A percentile compares a stretch with the other conserved stretches of the same genome.
phyloP scores from a whole-genome alignment of 352 stramenopile genomes.

The Phytophthora fragariae region DNA sequence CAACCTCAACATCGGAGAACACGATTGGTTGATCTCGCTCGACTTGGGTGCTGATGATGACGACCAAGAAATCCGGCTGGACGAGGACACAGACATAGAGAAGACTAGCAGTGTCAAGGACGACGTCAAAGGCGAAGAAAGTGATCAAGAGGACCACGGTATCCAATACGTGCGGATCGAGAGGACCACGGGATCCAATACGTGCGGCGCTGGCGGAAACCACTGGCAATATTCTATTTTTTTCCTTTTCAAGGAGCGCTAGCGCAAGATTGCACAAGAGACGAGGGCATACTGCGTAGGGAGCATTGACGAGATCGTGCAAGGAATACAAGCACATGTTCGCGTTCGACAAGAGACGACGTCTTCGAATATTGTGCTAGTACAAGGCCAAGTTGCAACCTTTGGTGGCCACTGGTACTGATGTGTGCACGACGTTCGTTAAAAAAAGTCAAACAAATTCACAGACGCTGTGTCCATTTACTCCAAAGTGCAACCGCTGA shows the following conservation, averaged over 20 bases:
- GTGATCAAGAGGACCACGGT: too few relatives aligned
- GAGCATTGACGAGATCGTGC: not conserved
- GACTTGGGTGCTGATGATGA: too few relatives aligned
- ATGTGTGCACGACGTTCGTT: too few relatives aligned
- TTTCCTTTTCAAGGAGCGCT: slow-evolving; percentile 9
- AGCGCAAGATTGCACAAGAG: slow-evolving; percentile 2
- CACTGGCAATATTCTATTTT: slow-evolving; percentile 11
- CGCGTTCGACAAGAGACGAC: not conserved
- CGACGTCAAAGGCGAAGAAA: too few relatives aligned
- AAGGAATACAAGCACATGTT: not conserved
- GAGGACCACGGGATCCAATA: too few relatives aligned
- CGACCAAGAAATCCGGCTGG: too few relatives aligned
- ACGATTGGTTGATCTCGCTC: not conserved
- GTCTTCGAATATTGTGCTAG: not conserved
- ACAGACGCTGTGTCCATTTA: too few relatives aligned
- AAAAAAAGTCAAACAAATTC: too few relatives aligned
- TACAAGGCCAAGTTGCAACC: not conserved
- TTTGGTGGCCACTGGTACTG: too few relatives aligned
- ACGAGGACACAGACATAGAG: not conserved
- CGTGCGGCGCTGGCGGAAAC: not conserved
- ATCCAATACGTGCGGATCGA: too few relatives aligned
- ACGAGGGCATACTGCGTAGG: not conserved
- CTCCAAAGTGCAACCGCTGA: too few relatives aligned
- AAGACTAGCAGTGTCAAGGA: too few relatives aligned
- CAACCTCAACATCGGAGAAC: not conserved